A percentile compares a stretch with the other conserved stretches of the same genome.
phyloP scores from a whole-genome alignment of 1,139 yeast genomes.

The Hyphopichia fennica region DNA sequence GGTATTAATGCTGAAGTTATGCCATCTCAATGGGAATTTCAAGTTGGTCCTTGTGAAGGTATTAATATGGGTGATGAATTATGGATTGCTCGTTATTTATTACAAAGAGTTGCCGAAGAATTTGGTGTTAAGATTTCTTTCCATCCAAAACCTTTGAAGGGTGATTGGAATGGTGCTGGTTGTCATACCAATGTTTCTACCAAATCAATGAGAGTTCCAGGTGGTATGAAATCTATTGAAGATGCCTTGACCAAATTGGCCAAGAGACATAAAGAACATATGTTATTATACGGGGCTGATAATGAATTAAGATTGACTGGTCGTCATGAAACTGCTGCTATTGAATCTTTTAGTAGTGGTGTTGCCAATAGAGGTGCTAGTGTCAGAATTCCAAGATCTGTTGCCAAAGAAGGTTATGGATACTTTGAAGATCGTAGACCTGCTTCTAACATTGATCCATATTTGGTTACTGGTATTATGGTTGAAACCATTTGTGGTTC shows the following conservation, averaged over 20 bases:
- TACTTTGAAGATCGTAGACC: conserved; percentile 99
- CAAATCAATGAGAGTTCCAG: conserved; percentile 83
- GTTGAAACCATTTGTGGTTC: conserved; percentile 96
- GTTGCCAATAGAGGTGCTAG: conserved; percentile 99
- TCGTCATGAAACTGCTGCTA: conserved; percentile 96
- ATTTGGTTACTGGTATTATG: conserved; percentile 97
- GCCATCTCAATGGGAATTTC: conserved; percentile 99
- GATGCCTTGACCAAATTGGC: conserved; percentile 91
- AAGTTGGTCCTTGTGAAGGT: conserved; percentile 97
- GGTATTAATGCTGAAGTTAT: conserved; percentile 99
- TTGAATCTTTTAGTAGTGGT: conserved; percentile 89
- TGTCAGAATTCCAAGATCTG: conserved; percentile 97
- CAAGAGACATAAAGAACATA: conserved; percentile 96
- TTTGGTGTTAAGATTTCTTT: conserved; percentile 97
- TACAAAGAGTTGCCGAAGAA: conserved; percentile 96
- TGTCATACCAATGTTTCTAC: conserved; percentile 99
- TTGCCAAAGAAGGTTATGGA: conserved; percentile 96
- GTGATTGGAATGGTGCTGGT: conserved; percentile 99
- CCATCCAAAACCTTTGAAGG: conserved; percentile 98
- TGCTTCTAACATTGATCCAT: conserved; percentile 98
- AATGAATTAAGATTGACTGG: conserved; percentile 96
- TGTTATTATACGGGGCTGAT: conserved; percentile 92
- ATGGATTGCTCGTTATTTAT: conserved; percentile 92
- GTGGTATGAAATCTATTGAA: conserved; percentile 95
- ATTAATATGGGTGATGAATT: conserved; percentile 95